Percentiles rank a stretch among this genome's conserved stretches.
These are phyloP conservation scores for Salvia miltiorrhiza DNA, from an alignment of 257 asterid species.

Conservation along the genomic window DNA sequence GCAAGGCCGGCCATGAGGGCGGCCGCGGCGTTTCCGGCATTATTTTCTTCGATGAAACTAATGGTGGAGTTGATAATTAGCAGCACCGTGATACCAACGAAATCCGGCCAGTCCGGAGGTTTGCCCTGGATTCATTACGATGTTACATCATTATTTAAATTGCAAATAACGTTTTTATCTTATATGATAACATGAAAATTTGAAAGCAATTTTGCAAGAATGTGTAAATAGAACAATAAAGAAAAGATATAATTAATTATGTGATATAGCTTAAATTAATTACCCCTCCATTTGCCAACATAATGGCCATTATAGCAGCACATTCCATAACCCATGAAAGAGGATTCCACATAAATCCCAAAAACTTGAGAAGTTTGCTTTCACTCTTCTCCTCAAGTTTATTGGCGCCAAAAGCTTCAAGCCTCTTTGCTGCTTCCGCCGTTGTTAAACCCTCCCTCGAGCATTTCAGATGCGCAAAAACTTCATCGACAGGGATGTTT, in stretches of 20 bases:
- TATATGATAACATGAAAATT: too few species aligned
- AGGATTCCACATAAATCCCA: constrained; percentile 99
- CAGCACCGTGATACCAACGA: constrained; percentile 43
- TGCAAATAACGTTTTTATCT: too few species aligned
- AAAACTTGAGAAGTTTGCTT: constrained; percentile 59
- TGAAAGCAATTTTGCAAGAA: too few species aligned
- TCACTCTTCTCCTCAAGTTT: constrained; percentile 87
- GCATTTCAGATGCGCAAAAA: constrained; percentile 55
- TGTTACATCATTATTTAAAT: too few species aligned
- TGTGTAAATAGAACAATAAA: too few species aligned
- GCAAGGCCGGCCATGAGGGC: constrained; percentile 66
- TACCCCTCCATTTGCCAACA: constrained; percentile 68
- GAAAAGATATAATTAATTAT: too few species aligned
- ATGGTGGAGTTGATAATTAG: constrained; percentile 54
- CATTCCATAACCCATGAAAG: constrained; percentile 96
- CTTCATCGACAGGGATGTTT: constrained; percentile 71
- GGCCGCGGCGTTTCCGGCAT: constrained; percentile 60
- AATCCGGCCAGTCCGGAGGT: constrained; percentile 61
- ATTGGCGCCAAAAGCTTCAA: constrained; percentile 65
- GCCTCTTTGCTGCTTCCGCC: constrained; percentile 58
- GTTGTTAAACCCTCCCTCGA: constrained; percentile 57
- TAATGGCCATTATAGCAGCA: constrained; percentile 93
- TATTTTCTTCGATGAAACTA: constrained; percentile 57
- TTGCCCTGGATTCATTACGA: constrained; percentile 35
- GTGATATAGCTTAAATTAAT: not conserved